Evolutionary conservation across 2,329 filamentous ascomycete species (phyloP).

Genomic region (Sarocladium brachiariae): DNA sequence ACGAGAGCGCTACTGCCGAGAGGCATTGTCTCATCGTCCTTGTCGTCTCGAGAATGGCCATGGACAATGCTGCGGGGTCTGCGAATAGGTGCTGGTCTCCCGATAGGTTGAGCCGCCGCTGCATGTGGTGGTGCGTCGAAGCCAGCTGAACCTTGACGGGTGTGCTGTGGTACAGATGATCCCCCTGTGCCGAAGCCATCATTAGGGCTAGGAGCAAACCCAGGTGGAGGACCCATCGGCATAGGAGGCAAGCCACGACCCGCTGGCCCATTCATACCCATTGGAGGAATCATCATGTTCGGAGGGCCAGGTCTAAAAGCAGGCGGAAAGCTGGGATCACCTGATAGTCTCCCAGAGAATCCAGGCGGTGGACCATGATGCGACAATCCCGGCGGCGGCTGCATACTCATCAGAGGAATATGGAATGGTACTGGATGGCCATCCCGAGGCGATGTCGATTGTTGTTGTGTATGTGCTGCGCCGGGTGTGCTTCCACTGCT

Average conservation of each 20-base stretch:
- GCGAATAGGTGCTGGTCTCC: conserved; percentile 80
- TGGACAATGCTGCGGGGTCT: conserved; percentile 68
- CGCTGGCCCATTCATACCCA: conserved; percentile 40
- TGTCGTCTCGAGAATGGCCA: conserved; percentile 42
- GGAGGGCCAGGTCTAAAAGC: conserved; percentile 39
- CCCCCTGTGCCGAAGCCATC: conserved; percentile 27
- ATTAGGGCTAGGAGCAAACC: conserved; percentile 24
- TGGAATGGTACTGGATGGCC: conserved; percentile 43
- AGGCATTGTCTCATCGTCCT: conserved; percentile 69
- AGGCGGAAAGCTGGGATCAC: conserved; percentile 39
- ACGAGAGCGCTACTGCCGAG: conserved; percentile 87
- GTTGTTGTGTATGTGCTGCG: conserved; percentile 10
- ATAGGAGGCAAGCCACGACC: conserved; percentile 36
- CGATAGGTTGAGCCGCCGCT: conserved; percentile 62
- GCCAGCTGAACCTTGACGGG: conserved; percentile 67
- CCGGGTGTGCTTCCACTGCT: conserved; percentile 38
- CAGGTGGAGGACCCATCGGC: conserved; percentile 28
- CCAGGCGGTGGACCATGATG: conserved; percentile 32
- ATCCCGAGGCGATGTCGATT: background rate
- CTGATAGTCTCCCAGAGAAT: conserved; percentile 53
- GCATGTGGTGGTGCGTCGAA: conserved; percentile 49
- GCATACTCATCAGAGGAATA: conserved; percentile 49
- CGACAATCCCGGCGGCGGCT: conserved; percentile 30
- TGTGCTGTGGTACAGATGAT: conserved; percentile 48
- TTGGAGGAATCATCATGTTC: conserved; percentile 42